Evolutionary conservation across 2,329 filamentous ascomycete species (phyloP).

Genomic region (Cladosporium sp.): DNA sequence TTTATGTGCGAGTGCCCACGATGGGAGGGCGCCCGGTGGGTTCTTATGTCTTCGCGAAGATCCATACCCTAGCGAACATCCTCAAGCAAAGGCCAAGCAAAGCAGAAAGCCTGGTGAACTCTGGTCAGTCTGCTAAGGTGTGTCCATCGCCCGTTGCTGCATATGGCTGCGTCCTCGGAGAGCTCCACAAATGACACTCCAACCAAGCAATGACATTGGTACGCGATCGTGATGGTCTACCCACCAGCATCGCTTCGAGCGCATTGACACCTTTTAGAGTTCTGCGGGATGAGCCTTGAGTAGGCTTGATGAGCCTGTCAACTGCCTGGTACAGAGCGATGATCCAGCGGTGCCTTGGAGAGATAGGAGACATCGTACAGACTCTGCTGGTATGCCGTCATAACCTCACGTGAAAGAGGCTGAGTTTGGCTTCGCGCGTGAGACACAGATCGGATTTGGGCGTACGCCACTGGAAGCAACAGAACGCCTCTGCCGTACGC

Average conservation of each 20-base stretch:
- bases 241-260: not conserved
- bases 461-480: constrained; percentile 3
- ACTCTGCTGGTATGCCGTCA: not conserved
- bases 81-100: constrained; percentile 10
- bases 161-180: constrained; percentile 1
- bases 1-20: constrained; percentile 1
- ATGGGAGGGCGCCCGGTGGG: not conserved
- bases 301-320: not conserved
- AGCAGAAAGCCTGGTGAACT: constrained; percentile 4
- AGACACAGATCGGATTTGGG: no score
- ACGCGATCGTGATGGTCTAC: not conserved
- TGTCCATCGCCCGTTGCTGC: not conserved
- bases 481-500: not conserved
- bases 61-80: not conserved
- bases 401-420: constrained; percentile 1
- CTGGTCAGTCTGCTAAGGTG: not conserved
- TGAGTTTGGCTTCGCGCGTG: not conserved
- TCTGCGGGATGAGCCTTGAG: not conserved
- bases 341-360: not conserved
- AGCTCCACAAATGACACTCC: constrained; percentile 6
- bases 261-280: not conserved
- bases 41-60: not conserved
- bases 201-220: not conserved
- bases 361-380: not conserved
- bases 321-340: not conserved